A percentile compares a stretch with the other conserved stretches of the same genome.
Conservation (phyloP, 257 asterid genomes). For the Agastache rugosa region DNA sequence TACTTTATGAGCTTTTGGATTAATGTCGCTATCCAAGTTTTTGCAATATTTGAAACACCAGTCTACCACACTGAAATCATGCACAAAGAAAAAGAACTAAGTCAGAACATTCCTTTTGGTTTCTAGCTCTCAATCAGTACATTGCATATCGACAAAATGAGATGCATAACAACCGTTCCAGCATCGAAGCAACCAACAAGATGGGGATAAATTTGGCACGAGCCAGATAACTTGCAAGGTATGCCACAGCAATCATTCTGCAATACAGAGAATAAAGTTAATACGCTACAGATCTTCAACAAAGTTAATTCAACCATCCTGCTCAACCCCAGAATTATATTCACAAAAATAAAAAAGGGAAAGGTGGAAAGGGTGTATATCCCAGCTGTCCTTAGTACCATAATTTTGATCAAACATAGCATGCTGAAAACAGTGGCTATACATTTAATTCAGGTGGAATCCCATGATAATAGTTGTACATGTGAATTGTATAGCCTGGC, state of each 20-base stretch:
- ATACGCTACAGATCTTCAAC: background rate
- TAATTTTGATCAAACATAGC: background rate
- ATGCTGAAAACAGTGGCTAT: background rate
- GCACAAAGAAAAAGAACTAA: slow-evolving; percentile 28
- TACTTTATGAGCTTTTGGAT: slow-evolving; percentile 75
- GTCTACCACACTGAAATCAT: slow-evolving; percentile 60
- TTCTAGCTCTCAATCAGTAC: slow-evolving; percentile 13
- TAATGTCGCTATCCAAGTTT: slow-evolving; percentile 52
- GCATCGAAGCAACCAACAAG: slow-evolving; percentile 53
- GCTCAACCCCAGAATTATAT: background rate
- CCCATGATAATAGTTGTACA: background rate
- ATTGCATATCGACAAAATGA: slow-evolving; percentile 24
- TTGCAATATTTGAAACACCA: slow-evolving; percentile 83
- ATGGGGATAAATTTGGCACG: slow-evolving; percentile 77
- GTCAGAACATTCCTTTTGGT: slow-evolving; percentile 23
- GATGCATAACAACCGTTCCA: slow-evolving; percentile 63
- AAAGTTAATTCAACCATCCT: slow-evolving; percentile 19
- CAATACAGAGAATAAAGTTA: slow-evolving; percentile 38
- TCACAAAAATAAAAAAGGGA: background rate
- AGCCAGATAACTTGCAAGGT: slow-evolving; percentile 92
- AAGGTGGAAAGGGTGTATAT: background rate
- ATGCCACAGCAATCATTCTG: slow-evolving; percentile 98
- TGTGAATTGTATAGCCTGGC: background rate
- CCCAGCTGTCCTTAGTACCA: background rate
- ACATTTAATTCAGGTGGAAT: too few species aligned